Conservation (phyloP, 1,284 basidiomycete species). For the Pseudozyma sp. region DNA sequence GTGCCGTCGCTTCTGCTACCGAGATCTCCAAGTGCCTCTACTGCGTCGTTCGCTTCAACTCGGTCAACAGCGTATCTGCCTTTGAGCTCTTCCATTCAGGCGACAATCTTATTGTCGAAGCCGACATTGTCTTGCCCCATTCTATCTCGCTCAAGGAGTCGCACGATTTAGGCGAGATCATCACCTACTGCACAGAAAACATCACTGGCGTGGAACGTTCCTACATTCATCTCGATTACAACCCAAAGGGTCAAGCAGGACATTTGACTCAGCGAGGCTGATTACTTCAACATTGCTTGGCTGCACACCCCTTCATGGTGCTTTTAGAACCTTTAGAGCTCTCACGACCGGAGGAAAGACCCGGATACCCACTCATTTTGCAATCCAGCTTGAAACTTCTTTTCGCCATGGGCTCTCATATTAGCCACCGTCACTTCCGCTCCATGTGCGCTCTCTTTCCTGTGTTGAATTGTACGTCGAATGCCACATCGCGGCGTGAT, state of each 20-base stretch:
- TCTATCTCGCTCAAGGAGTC: constrained; percentile 64
- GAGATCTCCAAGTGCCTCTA: constrained; percentile 64
- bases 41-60: constrained; percentile 63
- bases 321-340: not conserved
- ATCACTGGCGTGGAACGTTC: constrained; percentile 57
- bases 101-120: constrained; percentile 66
- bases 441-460: no score
- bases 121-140: constrained; percentile 62
- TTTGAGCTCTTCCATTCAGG: constrained; percentile 67
- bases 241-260: constrained; percentile 59
- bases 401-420: no score
- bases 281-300: not conserved
- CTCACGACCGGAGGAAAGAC: not conserved
- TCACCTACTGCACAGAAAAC: constrained; percentile 65
- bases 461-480: not conserved
- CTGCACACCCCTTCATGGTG: no score
- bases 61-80: constrained; percentile 60
- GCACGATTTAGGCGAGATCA: constrained; percentile 66
- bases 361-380: not conserved
- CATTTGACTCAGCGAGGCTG: constrained; percentile 60
- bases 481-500: not conserved
- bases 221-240: constrained; percentile 66
- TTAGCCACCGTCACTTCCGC: no score
- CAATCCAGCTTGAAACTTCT: not conserved
- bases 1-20: constrained; percentile 53